phyloP scores from a whole-genome alignment of 2,329 filamentous ascomycete genomes.

The Microcyclosporella mali region DNA sequence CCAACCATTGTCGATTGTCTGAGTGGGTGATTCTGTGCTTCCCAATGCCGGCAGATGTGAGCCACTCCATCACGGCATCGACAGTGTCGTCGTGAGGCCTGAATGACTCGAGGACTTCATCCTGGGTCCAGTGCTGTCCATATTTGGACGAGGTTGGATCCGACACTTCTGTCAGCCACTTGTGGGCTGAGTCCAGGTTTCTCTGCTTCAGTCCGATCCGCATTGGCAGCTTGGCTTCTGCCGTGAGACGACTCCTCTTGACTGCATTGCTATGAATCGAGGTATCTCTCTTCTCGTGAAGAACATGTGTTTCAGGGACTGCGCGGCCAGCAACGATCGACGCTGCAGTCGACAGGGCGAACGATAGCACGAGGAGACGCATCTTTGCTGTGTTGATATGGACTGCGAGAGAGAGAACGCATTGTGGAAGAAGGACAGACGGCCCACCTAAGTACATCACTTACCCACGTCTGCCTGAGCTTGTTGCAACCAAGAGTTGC shows the following conservation, averaged over 20 bases:
- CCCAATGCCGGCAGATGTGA: constrained; percentile 21
- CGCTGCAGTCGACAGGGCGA: background rate
- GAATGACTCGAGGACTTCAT: constrained; percentile 26
- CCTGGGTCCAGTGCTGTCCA: constrained; percentile 26
- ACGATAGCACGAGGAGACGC: background rate
- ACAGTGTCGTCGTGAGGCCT: constrained; percentile 22
- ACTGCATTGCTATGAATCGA: constrained; percentile 22
- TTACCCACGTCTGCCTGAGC: too few relatives aligned
- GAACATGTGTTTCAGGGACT: constrained; percentile 6
- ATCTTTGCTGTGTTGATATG: background rate
- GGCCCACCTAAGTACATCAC: too few relatives aligned
- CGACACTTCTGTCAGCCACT: constrained; percentile 24
- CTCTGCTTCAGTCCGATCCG: constrained; percentile 25
- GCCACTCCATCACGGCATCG: constrained; percentile 23
- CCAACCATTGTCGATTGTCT: constrained; percentile 30
- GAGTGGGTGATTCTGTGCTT: constrained; percentile 16
- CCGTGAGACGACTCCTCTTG: constrained; percentile 31
- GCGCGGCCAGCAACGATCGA: background rate
- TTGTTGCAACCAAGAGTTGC: too few relatives aligned
- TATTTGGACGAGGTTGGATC: constrained; percentile 26
- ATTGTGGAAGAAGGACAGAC: too few relatives aligned
- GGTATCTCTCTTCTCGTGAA: constrained; percentile 15
- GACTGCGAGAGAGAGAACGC: too few relatives aligned
- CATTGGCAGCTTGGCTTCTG: constrained; percentile 29
- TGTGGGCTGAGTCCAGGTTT: constrained; percentile 20